Evolutionary conservation across 2,329 filamentous ascomycete species (phyloP).

Genomic region (Calonectria honghensis): DNA sequence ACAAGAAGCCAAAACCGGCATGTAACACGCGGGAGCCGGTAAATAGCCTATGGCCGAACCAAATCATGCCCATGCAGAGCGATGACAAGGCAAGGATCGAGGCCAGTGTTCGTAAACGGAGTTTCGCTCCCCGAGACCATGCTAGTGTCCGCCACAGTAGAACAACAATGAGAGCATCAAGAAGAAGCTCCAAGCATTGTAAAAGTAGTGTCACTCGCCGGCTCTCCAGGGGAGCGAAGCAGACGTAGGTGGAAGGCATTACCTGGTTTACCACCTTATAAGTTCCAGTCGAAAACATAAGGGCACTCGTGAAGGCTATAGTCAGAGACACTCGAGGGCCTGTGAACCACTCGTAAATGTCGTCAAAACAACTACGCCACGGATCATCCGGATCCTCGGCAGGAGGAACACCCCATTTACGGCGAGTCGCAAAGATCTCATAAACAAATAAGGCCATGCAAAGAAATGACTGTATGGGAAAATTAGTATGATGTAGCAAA

Average conservation of each 20-base stretch:
- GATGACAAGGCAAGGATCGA: constrained; percentile 65
- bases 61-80: constrained; percentile 61
- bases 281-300: constrained; percentile 66
- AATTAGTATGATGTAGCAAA: constrained; percentile 33
- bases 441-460: constrained; percentile 66
- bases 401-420: constrained; percentile 56
- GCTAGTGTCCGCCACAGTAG: constrained; percentile 71
- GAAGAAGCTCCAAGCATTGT: constrained; percentile 66
- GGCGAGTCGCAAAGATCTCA: constrained; percentile 63
- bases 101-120: constrained; percentile 67
- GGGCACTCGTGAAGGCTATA: constrained; percentile 60
- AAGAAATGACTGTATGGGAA: constrained; percentile 65
- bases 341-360: constrained; percentile 68
- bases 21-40: constrained; percentile 47
- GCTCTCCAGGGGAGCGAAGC: constrained; percentile 66
- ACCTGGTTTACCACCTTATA: constrained; percentile 63
- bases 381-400: constrained; percentile 66
- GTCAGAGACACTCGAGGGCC: constrained; percentile 62
- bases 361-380: constrained; percentile 69
- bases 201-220: constrained; percentile 60
- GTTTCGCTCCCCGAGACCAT: constrained; percentile 69
- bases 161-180: constrained; percentile 69
- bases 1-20: constrained; percentile 65
- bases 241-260: constrained; percentile 70
- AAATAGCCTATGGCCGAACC: constrained; percentile 59